Evolutionary conservation across 176 grass and related monocot genomes (phyloP).

Genomic region (Carex cristatella): DNA sequence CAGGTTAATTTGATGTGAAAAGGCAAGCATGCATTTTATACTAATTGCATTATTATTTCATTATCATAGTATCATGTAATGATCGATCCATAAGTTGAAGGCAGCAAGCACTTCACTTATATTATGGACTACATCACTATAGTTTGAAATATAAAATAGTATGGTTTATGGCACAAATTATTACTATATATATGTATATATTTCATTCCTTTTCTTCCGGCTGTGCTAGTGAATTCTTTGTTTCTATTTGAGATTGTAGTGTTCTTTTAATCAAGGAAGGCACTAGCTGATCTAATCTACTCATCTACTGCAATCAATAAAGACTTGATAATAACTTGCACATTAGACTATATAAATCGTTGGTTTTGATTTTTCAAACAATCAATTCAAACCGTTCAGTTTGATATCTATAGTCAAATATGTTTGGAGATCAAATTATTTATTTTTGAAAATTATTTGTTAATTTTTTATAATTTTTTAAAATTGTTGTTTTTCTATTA

Average conservation of each 20-base stretch:
- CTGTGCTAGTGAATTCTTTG: not conserved
- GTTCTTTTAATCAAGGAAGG: not conserved
- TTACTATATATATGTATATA: not conserved
- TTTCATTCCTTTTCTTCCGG: not conserved
- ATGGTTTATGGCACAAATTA: not conserved
- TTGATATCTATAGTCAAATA: no score
- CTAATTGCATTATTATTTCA: no score
- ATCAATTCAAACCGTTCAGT: no score
- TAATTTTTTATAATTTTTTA: no score
- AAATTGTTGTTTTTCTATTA: no score
- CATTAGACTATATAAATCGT: no score
- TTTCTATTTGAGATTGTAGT: not conserved
- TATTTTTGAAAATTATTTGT: no score
- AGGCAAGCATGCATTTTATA: not conserved
- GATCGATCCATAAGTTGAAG: not conserved
- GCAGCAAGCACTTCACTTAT: not conserved
- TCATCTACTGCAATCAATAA: not conserved
- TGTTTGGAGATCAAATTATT: no score
- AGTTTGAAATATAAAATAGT: not conserved
- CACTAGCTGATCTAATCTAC: not conserved
- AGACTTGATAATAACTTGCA: not conserved
- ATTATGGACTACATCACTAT: not conserved
- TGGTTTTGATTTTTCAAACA: no score
- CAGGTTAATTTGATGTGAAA: not conserved
- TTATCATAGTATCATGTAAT: not conserved